Evolutionary conservation across 116 monocot species (phyloP).

Genomic region (Phalaenopsis hybrid): DNA sequence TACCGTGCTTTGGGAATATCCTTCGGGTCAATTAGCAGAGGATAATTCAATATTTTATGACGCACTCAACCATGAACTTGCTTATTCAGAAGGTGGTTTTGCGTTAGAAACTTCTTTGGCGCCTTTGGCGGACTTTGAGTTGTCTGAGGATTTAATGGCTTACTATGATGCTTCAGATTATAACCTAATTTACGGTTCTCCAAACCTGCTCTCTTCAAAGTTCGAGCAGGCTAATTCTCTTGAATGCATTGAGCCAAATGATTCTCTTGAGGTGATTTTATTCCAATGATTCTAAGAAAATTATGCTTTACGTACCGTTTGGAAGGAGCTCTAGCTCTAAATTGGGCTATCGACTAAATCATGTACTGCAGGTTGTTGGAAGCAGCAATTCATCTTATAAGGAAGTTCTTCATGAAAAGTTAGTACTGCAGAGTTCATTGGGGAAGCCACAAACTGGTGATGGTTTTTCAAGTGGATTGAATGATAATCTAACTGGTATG

Average conservation of each 20-base stretch:
- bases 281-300: background rate
- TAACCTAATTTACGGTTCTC: background rate
- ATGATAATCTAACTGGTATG: slow-evolving; percentile 3
- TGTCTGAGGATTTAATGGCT: background rate
- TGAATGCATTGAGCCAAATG: background rate
- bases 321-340: background rate
- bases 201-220: background rate
- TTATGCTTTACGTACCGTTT: background rate
- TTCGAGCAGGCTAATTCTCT: background rate
- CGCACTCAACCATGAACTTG: slow-evolving; percentile 1
- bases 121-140: background rate
- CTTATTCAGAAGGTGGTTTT: slow-evolving; percentile 1
- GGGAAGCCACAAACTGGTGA: background rate
- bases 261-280: background rate
- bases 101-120: background rate
- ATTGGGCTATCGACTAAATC: background rate
- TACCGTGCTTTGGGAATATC: background rate
- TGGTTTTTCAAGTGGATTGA: background rate
- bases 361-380: slow-evolving; percentile 6
- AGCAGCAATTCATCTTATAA: background rate
- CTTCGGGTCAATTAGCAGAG: background rate
- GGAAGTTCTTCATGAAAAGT: background rate
- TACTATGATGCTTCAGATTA: background rate
- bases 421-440: background rate
- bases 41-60: slow-evolving; percentile 4